Evolutionary conservation across 2,329 filamentous ascomycete genomes (phyloP).

Genomic region (Aspergillus fumigatiaffinis): DNA sequence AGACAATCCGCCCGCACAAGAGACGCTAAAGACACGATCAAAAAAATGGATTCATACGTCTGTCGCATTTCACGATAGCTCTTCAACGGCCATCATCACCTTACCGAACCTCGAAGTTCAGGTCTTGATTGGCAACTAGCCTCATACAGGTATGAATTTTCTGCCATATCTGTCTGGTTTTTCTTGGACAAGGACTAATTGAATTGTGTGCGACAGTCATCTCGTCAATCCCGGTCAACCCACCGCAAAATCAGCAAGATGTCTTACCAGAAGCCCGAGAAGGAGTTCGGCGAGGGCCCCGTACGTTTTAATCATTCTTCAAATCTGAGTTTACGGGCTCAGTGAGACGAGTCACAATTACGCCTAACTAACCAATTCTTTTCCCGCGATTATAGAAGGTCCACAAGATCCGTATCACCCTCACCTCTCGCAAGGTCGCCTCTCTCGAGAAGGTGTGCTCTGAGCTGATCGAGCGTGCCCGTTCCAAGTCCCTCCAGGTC

Average conservation of each 20-base stretch:
- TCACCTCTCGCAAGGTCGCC: constrained; percentile 90
- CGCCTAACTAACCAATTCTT: constrained; percentile 12
- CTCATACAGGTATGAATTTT: constrained; percentile 21
- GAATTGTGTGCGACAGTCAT: constrained; percentile 10
- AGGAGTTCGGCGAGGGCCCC: constrained; percentile 86
- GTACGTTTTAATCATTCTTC: constrained; percentile 49
- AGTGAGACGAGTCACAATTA: not conserved
- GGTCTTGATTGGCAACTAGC: constrained; percentile 68
- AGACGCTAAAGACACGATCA: constrained; percentile 8
- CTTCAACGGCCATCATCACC: constrained; percentile 60
- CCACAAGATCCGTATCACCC: constrained; percentile 98
- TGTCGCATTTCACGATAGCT: constrained; percentile 19
- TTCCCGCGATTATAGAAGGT: constrained; percentile 60
- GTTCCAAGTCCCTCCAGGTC: constrained; percentile 96
- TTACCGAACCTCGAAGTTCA: constrained; percentile 73
- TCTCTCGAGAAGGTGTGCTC: constrained; percentile 97
- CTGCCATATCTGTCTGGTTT: not conserved
- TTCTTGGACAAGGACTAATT: constrained; percentile 3
- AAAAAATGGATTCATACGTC: constrained; percentile 14
- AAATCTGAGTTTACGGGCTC: not conserved
- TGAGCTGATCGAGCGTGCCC: constrained; percentile 97
- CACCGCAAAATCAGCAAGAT: constrained; percentile 55
- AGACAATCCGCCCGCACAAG: constrained; percentile 29
- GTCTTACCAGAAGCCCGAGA: constrained; percentile 95
- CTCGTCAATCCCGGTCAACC: constrained; percentile 20